These are phyloP conservation scores for Aspergillus spinulosporus DNA, from an alignment of 2,329 filamentous ascomycete species.

Conservation along the genomic window DNA sequence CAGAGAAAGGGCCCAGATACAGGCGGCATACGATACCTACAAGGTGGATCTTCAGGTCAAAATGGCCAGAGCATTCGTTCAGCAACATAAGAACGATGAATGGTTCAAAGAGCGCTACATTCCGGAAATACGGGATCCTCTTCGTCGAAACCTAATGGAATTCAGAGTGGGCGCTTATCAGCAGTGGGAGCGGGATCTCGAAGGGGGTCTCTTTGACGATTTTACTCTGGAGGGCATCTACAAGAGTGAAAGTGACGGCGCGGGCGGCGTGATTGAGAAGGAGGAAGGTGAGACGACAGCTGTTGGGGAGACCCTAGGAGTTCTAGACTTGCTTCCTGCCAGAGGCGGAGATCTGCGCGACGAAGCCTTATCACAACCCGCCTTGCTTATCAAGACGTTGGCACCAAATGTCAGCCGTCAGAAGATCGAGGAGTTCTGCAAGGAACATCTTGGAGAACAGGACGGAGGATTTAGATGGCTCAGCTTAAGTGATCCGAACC, in stretches of 20 bases:
- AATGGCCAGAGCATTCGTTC: constrained; percentile 87
- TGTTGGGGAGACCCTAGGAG: constrained; percentile 86
- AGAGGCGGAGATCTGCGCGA: constrained; percentile 84
- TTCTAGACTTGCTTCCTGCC: constrained; percentile 83
- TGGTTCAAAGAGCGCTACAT: constrained; percentile 98
- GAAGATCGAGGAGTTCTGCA: constrained; percentile 92
- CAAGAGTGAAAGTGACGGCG: constrained; percentile 87
- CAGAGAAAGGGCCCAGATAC: constrained; percentile 63
- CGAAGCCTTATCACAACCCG: constrained; percentile 83
- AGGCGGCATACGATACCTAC: constrained; percentile 65
- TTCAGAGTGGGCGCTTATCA: constrained; percentile 76
- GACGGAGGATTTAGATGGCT: constrained; percentile 94
- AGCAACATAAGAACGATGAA: constrained; percentile 89
- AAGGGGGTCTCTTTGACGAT: constrained; percentile 84
- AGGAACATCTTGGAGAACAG: constrained; percentile 86
- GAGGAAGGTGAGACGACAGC: constrained; percentile 93
- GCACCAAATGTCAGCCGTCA: constrained; percentile 91
- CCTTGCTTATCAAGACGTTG: constrained; percentile 95
- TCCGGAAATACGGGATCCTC: constrained; percentile 72
- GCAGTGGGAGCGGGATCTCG: constrained; percentile 87
- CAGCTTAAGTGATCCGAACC: constrained; percentile 93
- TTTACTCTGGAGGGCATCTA: constrained; percentile 93
- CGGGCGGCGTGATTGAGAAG: constrained; percentile 82
- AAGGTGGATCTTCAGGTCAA: constrained; percentile 65
- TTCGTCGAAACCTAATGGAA: constrained; percentile 74